A percentile compares a stretch with the other conserved stretches of the same genome.
Evolutionary conservation across 164 flowering plant genomes (phyloP).

Genomic region (Santalum album): DNA sequence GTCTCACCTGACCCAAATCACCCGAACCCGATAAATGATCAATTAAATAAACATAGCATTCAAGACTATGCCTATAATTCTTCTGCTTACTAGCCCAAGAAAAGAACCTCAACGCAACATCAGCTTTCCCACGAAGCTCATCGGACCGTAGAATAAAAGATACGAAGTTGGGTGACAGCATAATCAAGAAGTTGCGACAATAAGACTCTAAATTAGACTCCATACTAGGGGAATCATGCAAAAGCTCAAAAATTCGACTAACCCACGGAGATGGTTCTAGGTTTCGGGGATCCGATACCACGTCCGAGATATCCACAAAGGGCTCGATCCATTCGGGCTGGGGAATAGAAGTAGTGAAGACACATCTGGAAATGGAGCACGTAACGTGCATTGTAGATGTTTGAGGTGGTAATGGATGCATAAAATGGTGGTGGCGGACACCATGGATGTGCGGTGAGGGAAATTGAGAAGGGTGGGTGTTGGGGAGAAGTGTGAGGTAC

Average conservation of each 20-base stretch:
- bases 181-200: conserved; percentile 52
- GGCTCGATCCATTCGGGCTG: conserved; percentile 91
- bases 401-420: background rate
- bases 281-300: conserved; percentile 23
- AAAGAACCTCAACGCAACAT: conserved; percentile 52
- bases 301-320: conserved; percentile 46
- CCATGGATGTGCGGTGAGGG: conserved; percentile 3
- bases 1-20: conserved; percentile 32
- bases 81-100: conserved; percentile 68
- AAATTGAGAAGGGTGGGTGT: background rate
- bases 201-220: conserved; percentile 45
- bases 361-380: conserved; percentile 18
- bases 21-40: conserved; percentile 28
- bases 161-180: conserved; percentile 63
- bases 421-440: conserved; percentile 6
- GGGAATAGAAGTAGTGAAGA: conserved; percentile 39
- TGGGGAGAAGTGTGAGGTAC: conserved; percentile 9
- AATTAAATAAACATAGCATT: conserved; percentile 58
- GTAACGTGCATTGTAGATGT: background rate
- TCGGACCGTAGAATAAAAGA: conserved; percentile 33
- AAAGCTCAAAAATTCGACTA: conserved; percentile 35
- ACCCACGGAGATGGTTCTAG: conserved; percentile 72
- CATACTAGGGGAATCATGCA: conserved; percentile 37
- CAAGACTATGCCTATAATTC: conserved; percentile 43
- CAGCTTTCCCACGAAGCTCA: conserved; percentile 23